Evolutionary conservation across 106 monocot genomes (phyloP), one percentile per base, ranked within the genome.

Genomic region (Dactylorhiza incarnata): DNA sequence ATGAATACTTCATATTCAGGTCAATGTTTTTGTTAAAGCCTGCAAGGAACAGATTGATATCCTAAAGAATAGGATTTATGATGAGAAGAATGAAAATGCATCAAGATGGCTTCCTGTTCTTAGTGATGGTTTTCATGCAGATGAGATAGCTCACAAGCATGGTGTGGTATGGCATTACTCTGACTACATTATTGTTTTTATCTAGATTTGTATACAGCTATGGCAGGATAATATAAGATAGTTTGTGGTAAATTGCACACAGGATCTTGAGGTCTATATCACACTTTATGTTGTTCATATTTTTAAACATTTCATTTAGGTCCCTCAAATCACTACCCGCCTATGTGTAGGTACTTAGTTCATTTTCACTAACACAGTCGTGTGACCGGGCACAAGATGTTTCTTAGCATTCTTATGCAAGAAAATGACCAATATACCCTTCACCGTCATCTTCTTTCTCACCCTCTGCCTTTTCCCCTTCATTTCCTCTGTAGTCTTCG

Each of bases 31-130:
- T 84, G 84, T 93, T 20, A 96, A 89, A 82, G 71, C 89, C 25
- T 93, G 93, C 93, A 96, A 93, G 81, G 95, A 96, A 5, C 95
- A 93, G 74, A 96, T 96, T 79, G 93, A 96, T 87, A 84, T 96
- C 49, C 87, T 96, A 16, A 88, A 93, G 79, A 85, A 96, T 82
- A 91, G 82, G 62, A 96, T 96, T 56, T 19, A 78, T 78, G 90
- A 85, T 48, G 87, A 95, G 77, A 89, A 82, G 24, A 81, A 77
- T 77, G 84, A 53, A 73, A 84, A 79, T 78, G 52, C 82, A 51
- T 89, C 73, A 65, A 85, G 83, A 71, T 96, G 90, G 95, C 88
- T 95, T 75, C 79, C 78, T 9, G 19, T 76, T 22, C 75, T 85
- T 43, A 84, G 85, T 80, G 82, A 78, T 77, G 73, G 72, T 62